Evolutionary conservation across 2,329 filamentous ascomycete species (phyloP).

Genomic region (Epichloe sp.): DNA sequence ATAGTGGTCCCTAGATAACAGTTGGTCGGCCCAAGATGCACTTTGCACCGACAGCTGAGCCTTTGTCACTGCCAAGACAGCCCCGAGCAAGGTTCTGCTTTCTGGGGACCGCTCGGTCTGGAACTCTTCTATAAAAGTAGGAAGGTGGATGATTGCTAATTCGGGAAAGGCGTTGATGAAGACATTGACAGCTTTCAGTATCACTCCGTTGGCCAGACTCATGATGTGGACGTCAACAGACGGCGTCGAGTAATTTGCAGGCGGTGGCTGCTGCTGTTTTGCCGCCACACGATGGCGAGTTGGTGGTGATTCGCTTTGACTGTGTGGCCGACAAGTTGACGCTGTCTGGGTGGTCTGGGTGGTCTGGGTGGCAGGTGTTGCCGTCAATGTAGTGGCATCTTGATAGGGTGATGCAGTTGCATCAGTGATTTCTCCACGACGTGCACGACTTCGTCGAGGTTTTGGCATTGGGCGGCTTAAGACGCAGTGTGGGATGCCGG

Average conservation of each 20-base stretch:
- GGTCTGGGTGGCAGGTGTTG: not conserved
- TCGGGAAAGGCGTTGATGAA: slow-evolving; percentile 24
- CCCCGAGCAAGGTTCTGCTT: slow-evolving; percentile 16
- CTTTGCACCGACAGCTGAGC: slow-evolving; percentile 19
- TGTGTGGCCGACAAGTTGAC: not conserved
- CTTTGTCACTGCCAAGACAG: slow-evolving; percentile 18
- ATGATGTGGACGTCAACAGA: slow-evolving; percentile 14
- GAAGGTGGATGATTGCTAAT: slow-evolving; percentile 20
- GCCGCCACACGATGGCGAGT: not conserved
- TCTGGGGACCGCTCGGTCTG: slow-evolving; percentile 11
- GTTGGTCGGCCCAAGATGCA: slow-evolving; percentile 15
- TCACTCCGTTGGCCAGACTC: slow-evolving; percentile 12
- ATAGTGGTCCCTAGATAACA: slow-evolving; percentile 20
- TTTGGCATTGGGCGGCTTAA: slow-evolving; percentile 11
- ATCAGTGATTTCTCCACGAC: not conserved
- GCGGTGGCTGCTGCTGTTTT: not conserved
- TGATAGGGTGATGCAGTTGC: not conserved
- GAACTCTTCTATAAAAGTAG: slow-evolving; percentile 17
- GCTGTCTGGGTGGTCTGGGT: not conserved
- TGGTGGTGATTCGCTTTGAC: not conserved
- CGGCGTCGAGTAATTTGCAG: slow-evolving; percentile 2
- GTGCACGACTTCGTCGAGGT: slow-evolving; percentile 3
- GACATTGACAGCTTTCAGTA: slow-evolving; percentile 20
- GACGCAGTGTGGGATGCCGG: slow-evolving; percentile 13
- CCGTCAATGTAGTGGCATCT: not conserved